A percentile compares a stretch with the other conserved stretches of the same genome.
These are phyloP conservation scores for Pterocarpus santalinus DNA, from an alignment of 306 rosid genomes.

Conservation along the genomic window DNA sequence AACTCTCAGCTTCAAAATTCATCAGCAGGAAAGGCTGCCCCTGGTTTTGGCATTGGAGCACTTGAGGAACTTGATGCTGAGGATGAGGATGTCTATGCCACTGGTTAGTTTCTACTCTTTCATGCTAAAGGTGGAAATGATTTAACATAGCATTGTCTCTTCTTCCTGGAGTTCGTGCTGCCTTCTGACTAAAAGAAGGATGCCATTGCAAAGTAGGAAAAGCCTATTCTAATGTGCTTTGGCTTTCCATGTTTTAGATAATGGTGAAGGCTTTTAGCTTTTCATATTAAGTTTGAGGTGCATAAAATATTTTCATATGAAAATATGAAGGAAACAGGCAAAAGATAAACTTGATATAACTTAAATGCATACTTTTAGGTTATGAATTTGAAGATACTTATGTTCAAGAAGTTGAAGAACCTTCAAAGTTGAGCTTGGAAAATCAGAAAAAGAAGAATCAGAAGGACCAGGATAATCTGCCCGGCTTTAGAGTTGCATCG, in stretches of 20 bases:
- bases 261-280: not conserved
- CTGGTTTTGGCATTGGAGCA: constrained; percentile 99
- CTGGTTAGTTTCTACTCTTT: constrained; percentile 67
- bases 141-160: not conserved
- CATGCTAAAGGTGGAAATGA: constrained; percentile 17
- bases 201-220: not conserved
- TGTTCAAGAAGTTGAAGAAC: constrained; percentile 82
- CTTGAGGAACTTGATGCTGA: constrained; percentile 93
- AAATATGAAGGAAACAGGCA: constrained; percentile 28
- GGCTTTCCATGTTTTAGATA: constrained; percentile 18
- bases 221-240: constrained; percentile 8
- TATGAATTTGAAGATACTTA: constrained; percentile 78
- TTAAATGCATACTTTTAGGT: constrained; percentile 54
- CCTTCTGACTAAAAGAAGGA: constrained; percentile 32
- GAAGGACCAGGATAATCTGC: constrained; percentile 67
- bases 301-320: constrained; percentile 7
- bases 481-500: constrained; percentile 82
- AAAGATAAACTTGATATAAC: constrained; percentile 34
- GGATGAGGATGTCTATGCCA: constrained; percentile 92
- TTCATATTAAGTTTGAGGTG: not conserved
- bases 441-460: constrained; percentile 56
- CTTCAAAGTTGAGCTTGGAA: constrained; percentile 66
- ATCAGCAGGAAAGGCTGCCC: constrained; percentile 91
- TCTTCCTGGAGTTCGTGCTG: constrained; percentile 35
- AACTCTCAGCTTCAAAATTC: constrained; percentile 46